Percentiles rank a stretch among this genome's conserved stretches.
phyloP scores from a whole-genome alignment of 2,329 filamentous ascomycete species.

The Endoconidiophora laricicola region DNA sequence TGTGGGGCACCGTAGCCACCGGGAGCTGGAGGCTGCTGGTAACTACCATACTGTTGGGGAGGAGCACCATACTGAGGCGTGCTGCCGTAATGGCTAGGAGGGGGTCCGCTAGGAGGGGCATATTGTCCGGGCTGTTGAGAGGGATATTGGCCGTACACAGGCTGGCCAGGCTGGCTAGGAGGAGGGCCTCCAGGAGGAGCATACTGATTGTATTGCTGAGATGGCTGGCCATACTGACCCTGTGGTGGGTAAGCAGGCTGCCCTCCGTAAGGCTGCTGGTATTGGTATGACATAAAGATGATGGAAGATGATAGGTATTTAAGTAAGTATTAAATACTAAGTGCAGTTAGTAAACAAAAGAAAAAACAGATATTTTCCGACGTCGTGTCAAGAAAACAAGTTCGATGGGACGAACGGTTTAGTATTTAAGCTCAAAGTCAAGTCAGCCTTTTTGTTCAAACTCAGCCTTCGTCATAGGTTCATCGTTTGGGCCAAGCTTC shows the following conservation, averaged over 20 bases:
- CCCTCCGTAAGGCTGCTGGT: constrained; percentile 17
- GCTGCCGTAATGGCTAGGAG: constrained; percentile 9
- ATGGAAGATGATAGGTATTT: too few relatives aligned
- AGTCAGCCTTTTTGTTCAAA: too few relatives aligned
- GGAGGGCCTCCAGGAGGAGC: constrained; percentile 14
- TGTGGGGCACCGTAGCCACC: not conserved
- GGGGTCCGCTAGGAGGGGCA: constrained; percentile 5
- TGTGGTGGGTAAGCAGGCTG: constrained; percentile 16
- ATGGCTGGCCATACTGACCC: constrained; percentile 17
- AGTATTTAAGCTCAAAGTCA: too few relatives aligned
- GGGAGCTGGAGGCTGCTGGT: constrained; percentile 1
- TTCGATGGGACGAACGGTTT: too few relatives aligned
- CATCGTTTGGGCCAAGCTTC: too few relatives aligned
- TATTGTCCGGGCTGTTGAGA: constrained; percentile 18
- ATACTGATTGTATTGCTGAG: constrained; percentile 18
- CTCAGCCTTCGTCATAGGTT: too few relatives aligned
- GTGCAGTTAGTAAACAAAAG: too few relatives aligned
- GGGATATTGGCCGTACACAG: constrained; percentile 21
- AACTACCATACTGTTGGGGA: constrained; percentile 1
- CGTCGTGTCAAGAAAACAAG: too few relatives aligned
- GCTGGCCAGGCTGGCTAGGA: constrained; percentile 18
- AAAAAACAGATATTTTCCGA: too few relatives aligned
- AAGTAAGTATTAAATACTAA: too few relatives aligned
- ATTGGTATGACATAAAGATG: constrained; percentile 9
- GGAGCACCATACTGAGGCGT: constrained; percentile 6